Evolutionary conservation across 768 basidiomycete genomes (phyloP).

Genomic region (Kwoniella newhampshirensis): DNA sequence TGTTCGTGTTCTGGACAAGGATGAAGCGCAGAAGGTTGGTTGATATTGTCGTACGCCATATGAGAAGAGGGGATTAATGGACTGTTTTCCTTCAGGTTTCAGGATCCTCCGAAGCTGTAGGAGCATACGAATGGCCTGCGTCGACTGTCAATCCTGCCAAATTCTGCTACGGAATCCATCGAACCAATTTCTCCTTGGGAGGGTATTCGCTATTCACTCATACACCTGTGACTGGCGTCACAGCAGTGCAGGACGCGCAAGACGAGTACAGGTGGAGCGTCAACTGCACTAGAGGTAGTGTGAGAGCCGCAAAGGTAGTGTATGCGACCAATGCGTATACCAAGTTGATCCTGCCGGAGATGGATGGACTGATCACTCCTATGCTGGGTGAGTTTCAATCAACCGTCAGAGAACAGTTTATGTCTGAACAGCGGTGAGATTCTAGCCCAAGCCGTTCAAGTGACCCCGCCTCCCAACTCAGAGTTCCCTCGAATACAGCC

Average conservation of each 20-base stretch:
- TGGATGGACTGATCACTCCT: slow-evolving; percentile 52
- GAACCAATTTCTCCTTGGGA: slow-evolving; percentile 16
- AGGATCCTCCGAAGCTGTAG: no score
- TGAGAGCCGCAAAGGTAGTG: slow-evolving; percentile 66
- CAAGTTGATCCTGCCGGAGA: slow-evolving; percentile 70
- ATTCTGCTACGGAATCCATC: slow-evolving; percentile 29
- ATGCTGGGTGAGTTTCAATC: slow-evolving; percentile 25
- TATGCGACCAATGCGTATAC: slow-evolving; percentile 87
- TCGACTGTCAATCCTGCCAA: slow-evolving; percentile 40
- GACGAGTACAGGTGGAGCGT: slow-evolving; percentile 58
- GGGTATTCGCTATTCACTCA: slow-evolving; percentile 27
- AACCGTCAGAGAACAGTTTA: no score
- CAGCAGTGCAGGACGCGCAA: slow-evolving; percentile 11
- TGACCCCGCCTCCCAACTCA: slow-evolving; percentile 31
- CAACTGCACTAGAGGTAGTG: slow-evolving; percentile 65
- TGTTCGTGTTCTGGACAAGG: no score
- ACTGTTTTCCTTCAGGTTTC: no score
- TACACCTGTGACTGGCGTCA: slow-evolving; percentile 48
- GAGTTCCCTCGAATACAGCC: slow-evolving; percentile 28
- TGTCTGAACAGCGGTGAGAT: no score
- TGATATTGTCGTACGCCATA: no score
- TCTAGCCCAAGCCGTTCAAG: slow-evolving; percentile 34
- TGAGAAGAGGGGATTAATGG: no score
- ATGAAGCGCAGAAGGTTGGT: no score
- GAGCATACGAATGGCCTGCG: slow-evolving; percentile 30